These are phyloP conservation scores for Colletotrichum noveboracense DNA, from an alignment of 2,329 filamentous ascomycete genomes.

Conservation along the genomic window DNA sequence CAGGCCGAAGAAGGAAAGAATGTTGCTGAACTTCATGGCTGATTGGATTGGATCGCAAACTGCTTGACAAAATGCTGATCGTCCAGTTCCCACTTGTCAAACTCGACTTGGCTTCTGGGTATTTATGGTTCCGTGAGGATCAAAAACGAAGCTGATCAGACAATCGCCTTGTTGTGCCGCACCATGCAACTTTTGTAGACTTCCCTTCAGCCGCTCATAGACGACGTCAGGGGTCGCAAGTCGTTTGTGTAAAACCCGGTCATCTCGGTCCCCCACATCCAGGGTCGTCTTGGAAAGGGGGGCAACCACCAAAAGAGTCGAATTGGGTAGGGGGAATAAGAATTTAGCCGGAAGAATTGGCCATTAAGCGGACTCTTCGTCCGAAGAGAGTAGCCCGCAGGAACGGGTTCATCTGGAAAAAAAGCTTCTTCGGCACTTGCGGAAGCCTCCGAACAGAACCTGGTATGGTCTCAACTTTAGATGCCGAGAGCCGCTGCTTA, in stretches of 20 bases:
- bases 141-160: background rate
- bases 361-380: background rate
- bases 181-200: background rate
- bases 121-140: background rate
- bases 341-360: conserved; percentile 7
- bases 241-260: background rate
- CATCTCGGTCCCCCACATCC: conserved; percentile 8
- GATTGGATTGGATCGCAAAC: background rate
- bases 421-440: conserved; percentile 9
- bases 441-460: background rate
- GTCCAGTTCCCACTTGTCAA: background rate
- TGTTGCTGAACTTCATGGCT: conserved; percentile 17
- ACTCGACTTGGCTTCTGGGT: background rate
- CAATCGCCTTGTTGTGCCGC: background rate
- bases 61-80: background rate
- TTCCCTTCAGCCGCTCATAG: background rate
- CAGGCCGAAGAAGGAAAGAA: conserved; percentile 21
- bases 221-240: background rate
- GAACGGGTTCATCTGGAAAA: conserved; percentile 1
- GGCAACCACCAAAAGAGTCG: background rate
- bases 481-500: background rate
- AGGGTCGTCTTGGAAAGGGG: background rate
- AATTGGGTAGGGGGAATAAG: background rate
- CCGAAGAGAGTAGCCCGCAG: background rate
- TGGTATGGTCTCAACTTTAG: background rate